These are phyloP conservation scores for Acacia pycnantha DNA, from an alignment of 331 rosid genomes.

Conservation along the genomic window DNA sequence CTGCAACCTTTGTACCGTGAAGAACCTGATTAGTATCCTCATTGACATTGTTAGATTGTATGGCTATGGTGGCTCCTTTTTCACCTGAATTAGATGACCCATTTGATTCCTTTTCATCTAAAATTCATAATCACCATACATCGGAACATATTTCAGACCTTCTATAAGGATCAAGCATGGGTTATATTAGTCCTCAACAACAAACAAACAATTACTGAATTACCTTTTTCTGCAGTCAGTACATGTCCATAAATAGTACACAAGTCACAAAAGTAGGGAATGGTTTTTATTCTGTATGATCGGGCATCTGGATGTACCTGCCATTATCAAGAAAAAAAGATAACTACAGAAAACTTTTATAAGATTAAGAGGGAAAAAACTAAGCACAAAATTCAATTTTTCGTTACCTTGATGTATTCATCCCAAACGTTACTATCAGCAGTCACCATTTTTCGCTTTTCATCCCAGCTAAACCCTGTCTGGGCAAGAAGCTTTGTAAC, in stretches of 20 bases:
- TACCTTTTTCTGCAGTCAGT: slow-evolving; percentile 47
- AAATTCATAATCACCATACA: slow-evolving; percentile 31
- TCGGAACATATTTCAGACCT: slow-evolving; percentile 20
- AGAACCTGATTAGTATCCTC: slow-evolving; percentile 40
- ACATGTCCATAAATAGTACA: slow-evolving; percentile 55
- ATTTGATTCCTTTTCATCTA: slow-evolving; percentile 42
- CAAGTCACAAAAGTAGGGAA: slow-evolving; percentile 58
- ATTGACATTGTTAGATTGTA: slow-evolving; percentile 30
- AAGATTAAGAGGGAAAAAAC: background rate
- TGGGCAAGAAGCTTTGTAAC: slow-evolving; percentile 54
- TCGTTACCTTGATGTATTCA: slow-evolving; percentile 62
- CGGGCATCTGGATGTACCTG: slow-evolving; percentile 59
- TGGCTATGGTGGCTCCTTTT: slow-evolving; percentile 28
- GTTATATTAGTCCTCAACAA: slow-evolving; percentile 1
- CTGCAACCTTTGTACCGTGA: slow-evolving; percentile 46
- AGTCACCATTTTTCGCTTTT: slow-evolving; percentile 64
- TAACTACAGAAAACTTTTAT: background rate
- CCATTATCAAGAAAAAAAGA: slow-evolving; percentile 23
- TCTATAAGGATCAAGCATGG: slow-evolving; percentile 24
- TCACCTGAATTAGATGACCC: slow-evolving; percentile 43
- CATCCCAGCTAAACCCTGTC: slow-evolving; percentile 73
- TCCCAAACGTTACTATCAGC: slow-evolving; percentile 77
- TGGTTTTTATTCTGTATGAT: slow-evolving; percentile 61
- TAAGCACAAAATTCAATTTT: background rate
- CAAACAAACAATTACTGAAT: background rate